Evolutionary conservation across 306 rosid genomes (phyloP).

Genomic region (Gleditsia sinensis): DNA sequence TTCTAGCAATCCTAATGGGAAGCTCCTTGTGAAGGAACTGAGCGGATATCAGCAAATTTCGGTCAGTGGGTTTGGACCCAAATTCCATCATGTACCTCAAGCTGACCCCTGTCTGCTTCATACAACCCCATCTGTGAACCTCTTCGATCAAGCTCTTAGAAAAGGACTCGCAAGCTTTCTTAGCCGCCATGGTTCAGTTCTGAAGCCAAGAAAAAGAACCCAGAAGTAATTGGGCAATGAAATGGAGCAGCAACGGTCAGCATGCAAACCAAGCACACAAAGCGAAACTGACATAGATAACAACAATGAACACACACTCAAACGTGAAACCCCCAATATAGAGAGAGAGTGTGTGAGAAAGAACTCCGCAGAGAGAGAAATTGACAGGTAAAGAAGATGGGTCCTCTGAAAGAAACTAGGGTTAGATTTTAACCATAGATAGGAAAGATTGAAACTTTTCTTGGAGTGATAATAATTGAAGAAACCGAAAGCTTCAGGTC

Average conservation of each 20-base stretch:
- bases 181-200: conserved; percentile 53
- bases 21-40: conserved; percentile 83
- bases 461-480: not conserved
- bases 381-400: not conserved
- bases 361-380: not conserved
- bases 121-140: conserved; percentile 66
- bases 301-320: not conserved
- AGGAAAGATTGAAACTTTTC: not conserved
- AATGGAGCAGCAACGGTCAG: conserved; percentile 2
- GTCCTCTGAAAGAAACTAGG: conserved; percentile 12
- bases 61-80: conserved; percentile 53
- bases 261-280: conserved; percentile 42
- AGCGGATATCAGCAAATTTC: conserved; percentile 58
- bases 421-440: conserved; percentile 3
- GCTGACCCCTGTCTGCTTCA: conserved; percentile 76
- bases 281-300: conserved; percentile 35
- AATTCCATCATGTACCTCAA: conserved; percentile 82
- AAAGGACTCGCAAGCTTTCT: conserved; percentile 52
- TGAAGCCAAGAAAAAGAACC: not conserved
- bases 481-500: no score
- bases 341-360: not conserved
- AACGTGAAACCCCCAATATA: not conserved
- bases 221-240: not conserved
- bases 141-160: conserved; percentile 66
- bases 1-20: conserved; percentile 72